A percentile compares a stretch with the other conserved stretches of the same genome.
phyloP scores from a whole-genome alignment of 805 yeast genomes.

The Candida khao-thaluensis region DNA sequence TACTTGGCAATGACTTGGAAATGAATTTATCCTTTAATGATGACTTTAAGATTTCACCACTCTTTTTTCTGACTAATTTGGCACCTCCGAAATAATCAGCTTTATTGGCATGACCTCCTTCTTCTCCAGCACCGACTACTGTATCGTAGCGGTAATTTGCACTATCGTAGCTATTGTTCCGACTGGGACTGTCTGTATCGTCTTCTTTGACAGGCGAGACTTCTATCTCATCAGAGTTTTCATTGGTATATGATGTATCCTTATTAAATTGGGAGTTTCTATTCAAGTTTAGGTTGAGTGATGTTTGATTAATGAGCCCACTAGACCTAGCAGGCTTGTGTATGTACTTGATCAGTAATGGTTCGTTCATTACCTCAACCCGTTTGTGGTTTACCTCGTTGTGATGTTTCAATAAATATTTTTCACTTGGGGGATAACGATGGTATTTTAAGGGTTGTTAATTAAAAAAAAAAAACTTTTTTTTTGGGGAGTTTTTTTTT shows the following conservation, averaged over 20 bases:
- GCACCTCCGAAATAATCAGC: conserved; percentile 15
- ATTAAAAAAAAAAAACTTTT: conserved; percentile 2
- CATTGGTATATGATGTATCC: conserved; percentile 1
- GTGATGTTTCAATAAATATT: conserved; percentile 5
- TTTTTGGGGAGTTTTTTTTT: background rate
- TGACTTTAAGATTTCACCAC: conserved; percentile 83
- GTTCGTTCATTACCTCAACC: conserved; percentile 13
- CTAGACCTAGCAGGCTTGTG: conserved; percentile 40
- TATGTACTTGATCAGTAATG: conserved; percentile 33
- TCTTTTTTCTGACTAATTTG: conserved; percentile 69
- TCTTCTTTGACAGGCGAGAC: conserved; percentile 1
- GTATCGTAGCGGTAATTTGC: background rate
- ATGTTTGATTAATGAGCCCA: conserved; percentile 22
- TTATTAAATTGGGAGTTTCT: conserved; percentile 8
- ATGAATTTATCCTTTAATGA: conserved; percentile 55
- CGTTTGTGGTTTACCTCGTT: background rate
- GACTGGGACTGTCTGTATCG: conserved; percentile 6
- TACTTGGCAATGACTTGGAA: conserved; percentile 39
- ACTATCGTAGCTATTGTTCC: conserved; percentile 1
- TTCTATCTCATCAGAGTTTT: conserved; percentile 4
- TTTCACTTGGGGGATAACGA: conserved; percentile 6
- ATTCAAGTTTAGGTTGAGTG: background rate
- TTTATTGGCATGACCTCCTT: background rate
- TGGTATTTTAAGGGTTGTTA: conserved; percentile 8
- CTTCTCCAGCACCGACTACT: background rate